Percentiles rank a stretch among this genome's conserved stretches.
Conservation (phyloP, 257 asterid species). For the Solanum etuberosum region DNA sequence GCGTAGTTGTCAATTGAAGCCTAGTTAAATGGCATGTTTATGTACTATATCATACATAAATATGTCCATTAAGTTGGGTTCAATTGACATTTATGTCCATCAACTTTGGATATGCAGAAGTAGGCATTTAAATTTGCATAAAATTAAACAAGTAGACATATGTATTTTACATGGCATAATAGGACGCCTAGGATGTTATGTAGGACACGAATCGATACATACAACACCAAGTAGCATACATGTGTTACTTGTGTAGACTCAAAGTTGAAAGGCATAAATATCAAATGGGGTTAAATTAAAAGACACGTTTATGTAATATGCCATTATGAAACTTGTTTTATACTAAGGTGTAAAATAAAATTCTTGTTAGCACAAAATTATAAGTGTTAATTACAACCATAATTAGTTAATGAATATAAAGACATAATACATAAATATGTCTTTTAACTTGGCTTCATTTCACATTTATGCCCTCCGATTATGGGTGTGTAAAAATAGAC, state of each 20-base stretch:
- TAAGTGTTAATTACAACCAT: not conserved
- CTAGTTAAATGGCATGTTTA: too few relatives aligned
- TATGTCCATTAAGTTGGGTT: too few relatives aligned
- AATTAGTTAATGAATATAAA: not conserved
- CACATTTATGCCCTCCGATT: too few relatives aligned
- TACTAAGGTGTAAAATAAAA: not conserved
- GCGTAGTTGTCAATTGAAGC: rapidly evolving
- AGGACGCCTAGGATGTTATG: not conserved
- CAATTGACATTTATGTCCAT: not conserved
- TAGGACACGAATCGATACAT: not conserved
- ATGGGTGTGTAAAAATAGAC: too few relatives aligned
- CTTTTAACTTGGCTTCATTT: not conserved
- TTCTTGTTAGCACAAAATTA: not conserved
- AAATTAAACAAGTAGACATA: too few relatives aligned
- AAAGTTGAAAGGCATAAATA: too few relatives aligned
- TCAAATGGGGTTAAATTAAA: too few relatives aligned
- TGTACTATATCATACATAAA: not conserved
- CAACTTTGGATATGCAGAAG: too few relatives aligned
- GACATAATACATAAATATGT: not conserved
- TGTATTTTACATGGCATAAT: not conserved
- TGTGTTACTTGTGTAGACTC: not conserved
- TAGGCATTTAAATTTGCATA: too few relatives aligned
- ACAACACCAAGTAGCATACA: not conserved
- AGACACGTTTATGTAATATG: not conserved
- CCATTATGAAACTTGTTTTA: not conserved